A percentile compares a stretch with the other conserved stretches of the same genome.
Evolutionary conservation across 1,139 yeast genomes (phyloP).

Genomic region (Spathaspora sp.): DNA sequence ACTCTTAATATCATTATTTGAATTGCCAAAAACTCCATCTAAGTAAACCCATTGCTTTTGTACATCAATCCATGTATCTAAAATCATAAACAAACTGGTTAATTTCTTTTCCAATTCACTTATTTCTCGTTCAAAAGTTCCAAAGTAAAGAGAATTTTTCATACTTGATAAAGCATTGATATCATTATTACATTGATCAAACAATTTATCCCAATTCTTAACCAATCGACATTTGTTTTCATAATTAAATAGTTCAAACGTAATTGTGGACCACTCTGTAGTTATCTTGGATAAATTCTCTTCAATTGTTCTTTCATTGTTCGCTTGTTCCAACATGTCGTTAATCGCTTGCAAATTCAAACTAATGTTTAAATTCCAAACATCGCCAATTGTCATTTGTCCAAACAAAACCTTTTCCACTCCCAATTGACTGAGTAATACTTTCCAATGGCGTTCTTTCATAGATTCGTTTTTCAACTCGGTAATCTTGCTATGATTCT

Average conservation of each 20-base stretch:
- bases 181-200: slow-evolving; percentile 62
- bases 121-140: slow-evolving; percentile 61
- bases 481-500: slow-evolving; percentile 38
- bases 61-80: slow-evolving; percentile 78
- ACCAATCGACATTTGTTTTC: slow-evolving; percentile 56
- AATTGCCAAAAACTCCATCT: slow-evolving; percentile 71
- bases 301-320: slow-evolving; percentile 69
- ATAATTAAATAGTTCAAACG: slow-evolving; percentile 58
- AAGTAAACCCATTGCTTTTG: slow-evolving; percentile 90
- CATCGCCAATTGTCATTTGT: slow-evolving; percentile 51
- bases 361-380: slow-evolving; percentile 56
- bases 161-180: slow-evolving; percentile 65
- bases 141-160: slow-evolving; percentile 67
- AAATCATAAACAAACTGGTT: slow-evolving; percentile 47
- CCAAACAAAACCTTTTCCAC: slow-evolving; percentile 17
- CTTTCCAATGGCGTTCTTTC: slow-evolving; percentile 69
- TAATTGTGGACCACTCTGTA: slow-evolving; percentile 45
- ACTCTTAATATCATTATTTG: slow-evolving; percentile 51
- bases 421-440: slow-evolving; percentile 39
- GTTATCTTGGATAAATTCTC: slow-evolving; percentile 51
- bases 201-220: slow-evolving; percentile 65
- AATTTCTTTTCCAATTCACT: slow-evolving; percentile 57
- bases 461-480: slow-evolving; percentile 60
- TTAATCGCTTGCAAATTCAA: slow-evolving; percentile 49
- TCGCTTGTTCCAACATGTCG: slow-evolving; percentile 60